phyloP scores from a whole-genome alignment of 345 rosid genomes.

The Acer saccharum region DNA sequence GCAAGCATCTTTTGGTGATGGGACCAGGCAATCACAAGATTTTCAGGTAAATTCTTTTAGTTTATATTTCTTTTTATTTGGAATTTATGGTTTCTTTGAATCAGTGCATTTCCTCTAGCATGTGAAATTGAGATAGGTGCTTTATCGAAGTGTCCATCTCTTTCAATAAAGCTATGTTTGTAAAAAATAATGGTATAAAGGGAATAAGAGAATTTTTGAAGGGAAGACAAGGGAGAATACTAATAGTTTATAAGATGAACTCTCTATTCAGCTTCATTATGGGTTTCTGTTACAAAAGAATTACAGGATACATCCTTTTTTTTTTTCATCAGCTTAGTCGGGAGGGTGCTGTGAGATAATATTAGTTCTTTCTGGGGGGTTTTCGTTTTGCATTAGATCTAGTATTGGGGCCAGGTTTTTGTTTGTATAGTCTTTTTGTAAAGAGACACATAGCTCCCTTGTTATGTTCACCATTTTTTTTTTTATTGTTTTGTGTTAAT shows the following conservation, averaged over 20 bases:
- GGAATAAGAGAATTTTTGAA: too few species aligned
- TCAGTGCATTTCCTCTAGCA: background rate
- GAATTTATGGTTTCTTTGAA: background rate
- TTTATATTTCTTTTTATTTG: background rate
- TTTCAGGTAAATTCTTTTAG: conserved; percentile 68
- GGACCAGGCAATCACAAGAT: conserved; percentile 74
- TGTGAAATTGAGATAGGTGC: background rate
- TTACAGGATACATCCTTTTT: background rate
- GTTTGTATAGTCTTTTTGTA: background rate
- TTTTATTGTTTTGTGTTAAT: background rate
- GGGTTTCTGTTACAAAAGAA: background rate
- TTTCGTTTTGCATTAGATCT: background rate
- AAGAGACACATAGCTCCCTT: background rate
- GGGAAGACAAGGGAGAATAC: too few species aligned
- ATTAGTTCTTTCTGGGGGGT: background rate
- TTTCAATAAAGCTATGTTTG: background rate
- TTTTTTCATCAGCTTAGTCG: background rate
- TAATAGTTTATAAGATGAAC: background rate
- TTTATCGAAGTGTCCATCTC: background rate
- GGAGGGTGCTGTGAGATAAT: background rate
- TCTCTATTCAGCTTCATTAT: background rate
- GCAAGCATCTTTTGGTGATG: conserved; percentile 74
- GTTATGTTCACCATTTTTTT: background rate
- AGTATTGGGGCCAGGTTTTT: background rate
- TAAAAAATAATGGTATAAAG: background rate